Percentiles rank a stretch among this genome's conserved stretches.
These are phyloP conservation scores for Phragmites australis DNA, from an alignment of 176 grass and related monocot species.

Conservation along the genomic window DNA sequence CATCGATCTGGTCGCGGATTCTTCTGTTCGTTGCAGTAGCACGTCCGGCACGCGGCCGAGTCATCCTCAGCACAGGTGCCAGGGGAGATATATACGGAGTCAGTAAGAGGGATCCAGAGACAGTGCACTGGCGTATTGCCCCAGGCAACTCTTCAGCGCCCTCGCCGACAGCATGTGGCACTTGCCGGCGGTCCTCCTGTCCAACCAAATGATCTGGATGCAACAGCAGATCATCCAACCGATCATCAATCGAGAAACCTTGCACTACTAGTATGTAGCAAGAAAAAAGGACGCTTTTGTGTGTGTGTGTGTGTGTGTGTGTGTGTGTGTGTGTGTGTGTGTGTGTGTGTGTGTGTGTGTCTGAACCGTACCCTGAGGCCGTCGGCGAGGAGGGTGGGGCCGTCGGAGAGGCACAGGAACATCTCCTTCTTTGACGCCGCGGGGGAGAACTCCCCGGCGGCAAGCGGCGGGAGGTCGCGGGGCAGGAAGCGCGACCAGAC, in stretches of 20 bases:
- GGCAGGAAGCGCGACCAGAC: constrained; percentile 61
- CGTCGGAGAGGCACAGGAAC: constrained; percentile 53
- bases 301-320: too few species aligned
- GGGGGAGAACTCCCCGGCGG: constrained; percentile 30
- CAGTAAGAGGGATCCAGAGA: constrained; percentile 42
- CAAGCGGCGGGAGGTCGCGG: constrained; percentile 6
- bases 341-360: too few species aligned
- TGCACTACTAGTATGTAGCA: too few species aligned
- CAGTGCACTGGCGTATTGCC: constrained; percentile 51
- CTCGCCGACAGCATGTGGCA: constrained; percentile 69
- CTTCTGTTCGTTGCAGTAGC: too few species aligned
- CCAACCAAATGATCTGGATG: constrained; percentile 51
- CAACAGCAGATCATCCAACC: not conserved
- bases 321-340: too few species aligned
- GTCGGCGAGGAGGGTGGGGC: constrained; percentile 46
- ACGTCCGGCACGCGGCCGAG: too few species aligned
- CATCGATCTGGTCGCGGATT: too few species aligned
- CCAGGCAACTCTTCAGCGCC: constrained; percentile 41
- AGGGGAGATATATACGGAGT: too few species aligned
- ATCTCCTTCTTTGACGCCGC: constrained; percentile 45
- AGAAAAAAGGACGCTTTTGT: too few species aligned
- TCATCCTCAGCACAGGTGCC: too few species aligned
- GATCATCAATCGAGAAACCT: not conserved
- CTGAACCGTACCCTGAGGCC: constrained; percentile 50
- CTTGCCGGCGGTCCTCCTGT: constrained; percentile 53